These are phyloP conservation scores for Sporothrix luriei DNA, from an alignment of 2,329 filamentous ascomycete species.

Conservation along the genomic window DNA sequence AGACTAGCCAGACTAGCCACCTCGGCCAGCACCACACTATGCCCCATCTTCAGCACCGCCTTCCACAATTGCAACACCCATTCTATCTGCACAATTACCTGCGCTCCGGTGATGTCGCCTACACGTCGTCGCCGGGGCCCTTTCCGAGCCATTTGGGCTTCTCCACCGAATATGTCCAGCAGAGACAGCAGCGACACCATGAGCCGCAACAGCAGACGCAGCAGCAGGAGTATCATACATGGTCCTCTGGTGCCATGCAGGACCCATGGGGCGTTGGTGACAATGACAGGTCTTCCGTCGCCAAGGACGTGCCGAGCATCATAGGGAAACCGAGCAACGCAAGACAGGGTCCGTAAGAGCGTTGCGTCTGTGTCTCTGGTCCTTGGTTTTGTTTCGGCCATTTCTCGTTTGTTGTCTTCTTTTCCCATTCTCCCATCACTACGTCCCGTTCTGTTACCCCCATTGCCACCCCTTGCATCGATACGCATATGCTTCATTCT, in stretches of 20 bases:
- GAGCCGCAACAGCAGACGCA: conserved; percentile 17
- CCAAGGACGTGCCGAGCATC: conserved; percentile 4
- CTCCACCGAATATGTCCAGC: neutral
- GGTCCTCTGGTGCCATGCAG: conserved; percentile 8
- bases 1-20: neutral
- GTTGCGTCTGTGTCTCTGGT: neutral
- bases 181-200: neutral
- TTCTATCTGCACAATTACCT: conserved; percentile 20
- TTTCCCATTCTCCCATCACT: conserved; percentile 12
- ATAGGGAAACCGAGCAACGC: neutral
- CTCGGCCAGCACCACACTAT: neutral
- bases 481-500: neutral
- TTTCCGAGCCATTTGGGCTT: conserved; percentile 10
- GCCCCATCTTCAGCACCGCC: conserved; percentile 1
- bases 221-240: neutral
- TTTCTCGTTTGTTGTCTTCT: neutral
- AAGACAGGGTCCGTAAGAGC: neutral
- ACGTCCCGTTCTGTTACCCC: conserved; percentile 1
- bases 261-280: conserved; percentile 25
- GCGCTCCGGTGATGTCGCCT: neutral
- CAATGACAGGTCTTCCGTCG: neutral
- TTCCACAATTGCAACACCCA: conserved; percentile 6
- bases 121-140: conserved; percentile 4
- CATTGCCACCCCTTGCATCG: neutral
- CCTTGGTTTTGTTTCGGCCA: neutral